Conservation (phyloP, 257 asterid genomes). For the Solanum corneliomulleri region DNA sequence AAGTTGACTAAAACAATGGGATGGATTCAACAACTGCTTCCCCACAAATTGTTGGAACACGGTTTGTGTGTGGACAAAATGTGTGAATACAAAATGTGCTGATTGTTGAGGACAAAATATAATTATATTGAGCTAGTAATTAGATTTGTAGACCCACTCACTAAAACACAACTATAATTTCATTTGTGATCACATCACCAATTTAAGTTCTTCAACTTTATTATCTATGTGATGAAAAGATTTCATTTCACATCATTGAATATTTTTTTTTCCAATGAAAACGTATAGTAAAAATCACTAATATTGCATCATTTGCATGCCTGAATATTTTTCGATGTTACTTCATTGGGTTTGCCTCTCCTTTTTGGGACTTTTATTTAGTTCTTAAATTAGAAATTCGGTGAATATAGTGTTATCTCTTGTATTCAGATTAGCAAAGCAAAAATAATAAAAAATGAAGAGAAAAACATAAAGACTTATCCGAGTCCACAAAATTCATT, state of each 20-base stretch:
- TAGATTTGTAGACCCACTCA: neutral
- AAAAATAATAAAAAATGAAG: too few species aligned
- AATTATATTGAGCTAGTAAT: neutral
- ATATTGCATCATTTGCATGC: neutral
- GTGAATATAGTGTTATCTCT: neutral
- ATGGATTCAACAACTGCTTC: too few species aligned
- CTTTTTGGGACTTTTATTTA: neutral
- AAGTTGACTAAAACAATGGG: too few species aligned
- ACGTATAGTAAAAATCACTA: neutral
- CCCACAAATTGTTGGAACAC: neutral
- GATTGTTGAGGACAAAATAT: neutral
- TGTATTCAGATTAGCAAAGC: too few species aligned
- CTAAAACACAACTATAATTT: neutral
- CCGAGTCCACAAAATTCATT: fast-evolving
- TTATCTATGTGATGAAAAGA: neutral
- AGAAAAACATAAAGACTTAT: too few species aligned
- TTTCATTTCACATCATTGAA: neutral
- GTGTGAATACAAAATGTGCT: neutral
- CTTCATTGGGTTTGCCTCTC: neutral
- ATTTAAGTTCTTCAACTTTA: neutral
- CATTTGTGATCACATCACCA: neutral
- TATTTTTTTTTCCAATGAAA: neutral
- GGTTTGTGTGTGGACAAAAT: neutral
- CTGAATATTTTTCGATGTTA: neutral
- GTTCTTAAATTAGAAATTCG: neutral